Conservation (phyloP, 345 rosid species). For the Crucihimalaya himalaica region DNA sequence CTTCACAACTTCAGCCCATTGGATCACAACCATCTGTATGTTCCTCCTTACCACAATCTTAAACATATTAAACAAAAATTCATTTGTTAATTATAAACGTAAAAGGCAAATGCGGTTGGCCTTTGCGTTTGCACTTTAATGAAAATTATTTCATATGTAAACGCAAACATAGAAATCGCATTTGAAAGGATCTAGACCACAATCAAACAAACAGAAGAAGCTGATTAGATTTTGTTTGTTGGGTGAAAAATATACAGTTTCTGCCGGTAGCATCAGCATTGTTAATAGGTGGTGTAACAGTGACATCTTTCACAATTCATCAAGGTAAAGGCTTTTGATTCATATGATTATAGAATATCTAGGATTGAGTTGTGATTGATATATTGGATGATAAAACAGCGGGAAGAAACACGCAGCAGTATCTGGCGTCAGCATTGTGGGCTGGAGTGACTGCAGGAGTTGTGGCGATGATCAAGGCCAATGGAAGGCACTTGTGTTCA, state of each 20-base stretch:
- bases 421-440: constrained; percentile 65
- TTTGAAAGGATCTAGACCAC: neutral
- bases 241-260: constrained; percentile 56
- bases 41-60: constrained; percentile 17
- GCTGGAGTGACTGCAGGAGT: constrained; percentile 94
- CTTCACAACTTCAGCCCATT: constrained; percentile 73
- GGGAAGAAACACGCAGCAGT: constrained; percentile 75
- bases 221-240: constrained; percentile 1
- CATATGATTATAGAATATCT: neutral
- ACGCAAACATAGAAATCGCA: neutral
- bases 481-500: constrained; percentile 88
- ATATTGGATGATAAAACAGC: constrained; percentile 42
- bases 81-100: neutral
- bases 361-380: constrained; percentile 6
- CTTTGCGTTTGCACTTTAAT: neutral
- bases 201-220: neutral
- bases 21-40: constrained; percentile 71
- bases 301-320: constrained; percentile 77
- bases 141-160: neutral
- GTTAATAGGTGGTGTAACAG: constrained; percentile 82
- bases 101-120: neutral
- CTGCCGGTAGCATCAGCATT: constrained; percentile 92
- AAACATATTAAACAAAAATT: neutral
- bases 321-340: constrained; percentile 55
- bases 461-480: constrained; percentile 74